These are phyloP conservation scores for Picochlorum sp. DNA, from an alignment of 139 green algal genomes.

Conservation along the genomic window DNA sequence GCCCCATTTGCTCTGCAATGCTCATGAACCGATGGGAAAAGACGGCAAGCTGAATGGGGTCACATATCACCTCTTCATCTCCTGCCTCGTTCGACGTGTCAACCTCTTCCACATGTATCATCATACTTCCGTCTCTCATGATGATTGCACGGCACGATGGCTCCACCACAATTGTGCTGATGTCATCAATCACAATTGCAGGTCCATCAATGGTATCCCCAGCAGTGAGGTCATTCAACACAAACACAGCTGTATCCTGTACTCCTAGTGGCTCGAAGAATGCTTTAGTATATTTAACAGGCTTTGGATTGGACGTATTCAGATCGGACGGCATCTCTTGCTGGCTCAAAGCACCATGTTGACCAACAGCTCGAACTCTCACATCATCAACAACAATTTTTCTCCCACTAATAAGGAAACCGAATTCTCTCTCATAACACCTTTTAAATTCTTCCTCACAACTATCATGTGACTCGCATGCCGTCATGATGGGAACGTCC, in stretches of 20 bases:
- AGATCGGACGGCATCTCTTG: neutral
- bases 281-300: conserved; percentile 23
- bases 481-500: conserved; percentile 88
- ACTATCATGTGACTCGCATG: conserved; percentile 14
- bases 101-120: conserved; percentile 37
- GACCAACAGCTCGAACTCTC: conserved; percentile 43
- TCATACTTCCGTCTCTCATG: conserved; percentile 64
- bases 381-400: conserved; percentile 83
- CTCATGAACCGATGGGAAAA: conserved; percentile 98
- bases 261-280: conserved; percentile 59
- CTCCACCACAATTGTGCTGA: conserved; percentile 87
- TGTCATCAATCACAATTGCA: conserved; percentile 88
- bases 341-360: conserved; percentile 4
- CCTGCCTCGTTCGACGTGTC: neutral
- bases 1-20: conserved; percentile 98
- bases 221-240: conserved; percentile 47
- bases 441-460: conserved; percentile 30
- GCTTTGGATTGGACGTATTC: conserved; percentile 24
- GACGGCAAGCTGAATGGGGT: conserved; percentile 91
- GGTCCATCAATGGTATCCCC: conserved; percentile 68
- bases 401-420: conserved; percentile 76
- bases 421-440: conserved; percentile 80
- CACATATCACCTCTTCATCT: conserved; percentile 29
- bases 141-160: conserved; percentile 70
- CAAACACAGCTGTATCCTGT: conserved; percentile 66